Base-by-base conservation (phyloP, 2,329 filamentous ascomycete genomes). In the Pestalotiopsis sp. region DNA sequence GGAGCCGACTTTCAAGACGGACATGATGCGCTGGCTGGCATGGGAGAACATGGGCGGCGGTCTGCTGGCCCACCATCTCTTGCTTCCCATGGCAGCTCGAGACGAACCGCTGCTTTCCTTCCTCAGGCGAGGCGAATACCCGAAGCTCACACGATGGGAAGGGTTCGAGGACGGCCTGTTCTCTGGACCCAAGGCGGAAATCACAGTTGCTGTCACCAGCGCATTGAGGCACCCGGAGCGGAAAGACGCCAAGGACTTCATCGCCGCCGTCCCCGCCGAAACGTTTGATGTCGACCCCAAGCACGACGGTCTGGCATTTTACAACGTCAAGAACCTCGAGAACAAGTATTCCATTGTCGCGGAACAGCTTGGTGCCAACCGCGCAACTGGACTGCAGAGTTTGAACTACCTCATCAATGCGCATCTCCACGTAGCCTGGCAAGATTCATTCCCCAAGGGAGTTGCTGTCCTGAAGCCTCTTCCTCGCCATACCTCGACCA, bases 21-120 rank as follows among this genome's bases (percentile, higher is more conserved):
- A 97, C 71, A 76, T 98, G 39, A 90, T 93, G 84, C 87, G 92
- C 71, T 98, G 94, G 94, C 82, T 98, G 70, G 95, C 95, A 0
- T 99, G 95, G 95, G 93, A 93, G 66, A 91, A 92, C 69, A 96
- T 97, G 93, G 92, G 92, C 13, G 91, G 91, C 20, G 96, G 96
- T 1, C 82, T 98, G 45, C 85, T 98, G 62, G 87, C 92, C 17
- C 91, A 95, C 77, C 92, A 92, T 80, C 86, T 92, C n/a, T 86
- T 94, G 31, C 86, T 97, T 65, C 96, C 96, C 3, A 97, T 98
- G 92, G 93, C 88, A 0, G 78, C 88, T 20, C 88, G 90, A 72
- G 89, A 95, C 69, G 93, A 97, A 75, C 79, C 87, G 2, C 84
- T 95, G 68, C 82, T 98, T 55, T 80, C 85, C 0, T 93, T 90